A percentile compares a stretch with the other conserved stretches of the same genome.
These are phyloP conservation scores for Ziziphus jujuba DNA, from an alignment of 306 rosid genomes.

Conservation along the genomic window DNA sequence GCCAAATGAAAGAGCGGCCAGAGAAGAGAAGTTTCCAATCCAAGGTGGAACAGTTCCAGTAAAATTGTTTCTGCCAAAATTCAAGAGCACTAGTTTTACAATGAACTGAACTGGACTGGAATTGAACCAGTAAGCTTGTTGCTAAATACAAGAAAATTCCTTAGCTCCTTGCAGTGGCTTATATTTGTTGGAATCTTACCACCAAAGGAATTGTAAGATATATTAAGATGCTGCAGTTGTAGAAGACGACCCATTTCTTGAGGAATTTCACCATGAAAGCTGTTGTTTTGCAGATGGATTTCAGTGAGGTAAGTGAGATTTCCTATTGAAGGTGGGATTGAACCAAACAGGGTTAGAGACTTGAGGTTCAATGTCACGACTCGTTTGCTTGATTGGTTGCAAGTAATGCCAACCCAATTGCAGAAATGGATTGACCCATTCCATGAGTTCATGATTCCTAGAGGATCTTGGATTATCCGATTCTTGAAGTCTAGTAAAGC, in stretches of 20 bases:
- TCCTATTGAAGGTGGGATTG: slow-evolving; percentile 34
- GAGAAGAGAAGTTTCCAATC: no score
- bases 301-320: slow-evolving; percentile 44
- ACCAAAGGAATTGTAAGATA: slow-evolving; percentile 25
- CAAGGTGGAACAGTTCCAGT: no score
- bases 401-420: no score
- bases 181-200: slow-evolving; percentile 47
- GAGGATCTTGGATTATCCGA: slow-evolving; percentile 22
- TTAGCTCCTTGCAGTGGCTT: slow-evolving; percentile 28
- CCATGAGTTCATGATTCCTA: slow-evolving; percentile 31
- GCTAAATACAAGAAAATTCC: background rate
- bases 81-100: no score
- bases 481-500: slow-evolving; percentile 35
- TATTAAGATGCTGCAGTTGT: slow-evolving; percentile 20
- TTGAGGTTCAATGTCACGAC: slow-evolving; percentile 31
- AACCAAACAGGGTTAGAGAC: slow-evolving; percentile 15
- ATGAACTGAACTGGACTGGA: no score
- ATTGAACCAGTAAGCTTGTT: no score
- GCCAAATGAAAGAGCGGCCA: no score
- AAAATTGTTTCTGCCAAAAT: no score
- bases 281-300: slow-evolving; percentile 15
- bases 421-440: no score
- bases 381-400: slow-evolving; percentile 22
- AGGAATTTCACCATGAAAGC: slow-evolving; percentile 31
- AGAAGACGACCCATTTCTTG: slow-evolving; percentile 32